Base-by-base conservation (phyloP, 2,329 filamentous ascomycete genomes). In the Nectriaceae sp. region DNA sequence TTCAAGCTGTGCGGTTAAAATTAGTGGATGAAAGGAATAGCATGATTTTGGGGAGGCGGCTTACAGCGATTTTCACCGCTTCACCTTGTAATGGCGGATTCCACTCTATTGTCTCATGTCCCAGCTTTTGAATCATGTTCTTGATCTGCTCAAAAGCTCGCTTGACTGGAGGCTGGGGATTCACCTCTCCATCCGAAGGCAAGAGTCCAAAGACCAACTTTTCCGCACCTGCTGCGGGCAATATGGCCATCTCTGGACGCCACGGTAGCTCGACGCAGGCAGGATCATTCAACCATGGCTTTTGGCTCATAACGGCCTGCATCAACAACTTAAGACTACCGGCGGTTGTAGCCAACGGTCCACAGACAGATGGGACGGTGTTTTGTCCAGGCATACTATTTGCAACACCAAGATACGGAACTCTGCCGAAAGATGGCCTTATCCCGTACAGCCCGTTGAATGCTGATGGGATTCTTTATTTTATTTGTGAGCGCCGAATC, bases 261-360 rank as follows among this genome's bases (percentile, higher is more conserved):
- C 70, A 74, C 2, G 68, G 65, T 21, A 74, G 59, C 4, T 68
- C 66, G 0, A 66, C 55, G 5, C 65, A 62, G 35, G 65, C 65
- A 4, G 66, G 64, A 47, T 73, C 70, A 35, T 67, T 53, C 20
- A 61, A 49, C 71, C 71, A 73, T 3, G 70, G 66, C 41, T 63
- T 52, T 8, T 60, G 52, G 11, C 56, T 55, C 4, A 74, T 48
- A 2, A 75, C 60, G 1, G 64, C 44, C 11, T 52, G 58, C n/a
- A 62, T 49, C 26, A 60, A 61, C 40, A 55, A 59, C 19, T 39
- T 46, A 33, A 56, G 45, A 39, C 50, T 53, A 2, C n/a, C 53
- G 3, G 55, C 53, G 10, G 63, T 65, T 39, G 64, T 63, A 0
- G 60, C 56, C 26, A 71, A 51, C 3, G 68, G 69, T 0, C 69